These are phyloP conservation scores for Leptomonas pyrrhocoris DNA, from an alignment of 208 protist genomes.

Conservation along the genomic window DNA sequence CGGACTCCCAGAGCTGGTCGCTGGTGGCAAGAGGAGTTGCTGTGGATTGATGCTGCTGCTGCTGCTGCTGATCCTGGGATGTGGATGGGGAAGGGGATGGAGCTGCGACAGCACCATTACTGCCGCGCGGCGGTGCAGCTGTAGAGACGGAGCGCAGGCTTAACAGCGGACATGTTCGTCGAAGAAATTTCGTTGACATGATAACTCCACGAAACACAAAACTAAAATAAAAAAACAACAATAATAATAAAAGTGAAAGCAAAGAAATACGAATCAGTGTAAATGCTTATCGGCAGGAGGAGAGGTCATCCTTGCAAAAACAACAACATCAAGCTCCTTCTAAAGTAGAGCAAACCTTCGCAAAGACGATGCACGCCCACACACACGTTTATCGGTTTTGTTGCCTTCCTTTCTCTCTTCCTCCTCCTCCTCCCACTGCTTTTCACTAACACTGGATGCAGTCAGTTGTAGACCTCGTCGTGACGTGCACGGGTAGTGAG, in stretches of 20 bases:
- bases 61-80: not conserved
- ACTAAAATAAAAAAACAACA: not conserved
- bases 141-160: not conserved
- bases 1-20: conserved; percentile 32
- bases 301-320: too few relatives aligned
- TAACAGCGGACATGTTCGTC: not conserved
- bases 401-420: too few relatives aligned
- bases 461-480: too few relatives aligned
- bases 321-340: too few relatives aligned
- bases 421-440: too few relatives aligned
- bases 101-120: not conserved
- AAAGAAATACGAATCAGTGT: too few relatives aligned
- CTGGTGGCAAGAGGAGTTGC: conserved; percentile 13
- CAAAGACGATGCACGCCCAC: too few relatives aligned
- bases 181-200: not conserved
- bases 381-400: too few relatives aligned
- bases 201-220: not conserved
- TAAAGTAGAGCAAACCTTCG: too few relatives aligned
- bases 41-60: not conserved
- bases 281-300: too few relatives aligned
- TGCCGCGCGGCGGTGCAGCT: not conserved
- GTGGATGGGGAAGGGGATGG: not conserved
- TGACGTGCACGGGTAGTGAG: too few relatives aligned
- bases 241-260: not conserved
- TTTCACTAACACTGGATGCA: too few relatives aligned